Base-by-base conservation (phyloP, 208 protist genomes). In the Herpetomonas samuelpessoai region DNA sequence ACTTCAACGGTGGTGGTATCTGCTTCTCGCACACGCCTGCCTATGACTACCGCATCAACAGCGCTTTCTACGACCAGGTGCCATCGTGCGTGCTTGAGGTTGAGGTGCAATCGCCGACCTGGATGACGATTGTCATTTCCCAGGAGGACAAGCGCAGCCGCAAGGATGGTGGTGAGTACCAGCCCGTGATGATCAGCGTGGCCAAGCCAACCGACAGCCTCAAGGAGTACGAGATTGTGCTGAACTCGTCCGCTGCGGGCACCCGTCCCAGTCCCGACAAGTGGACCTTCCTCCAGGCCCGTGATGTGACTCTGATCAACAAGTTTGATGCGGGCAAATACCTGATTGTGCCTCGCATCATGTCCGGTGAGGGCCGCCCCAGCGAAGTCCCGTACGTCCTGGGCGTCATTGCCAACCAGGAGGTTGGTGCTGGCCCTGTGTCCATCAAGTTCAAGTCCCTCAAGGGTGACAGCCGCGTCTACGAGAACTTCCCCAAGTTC, bases 401-500 rank as follows among this genome's bases (percentile, higher is more conserved):
- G 27, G 73, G 72, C 25, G 62, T 93, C 30, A 75, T 83, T 24
- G 68, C 73, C 41, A 81, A 81, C 66, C 70, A 59, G 51, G 74
- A 77, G 69, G 49, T 88, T 28, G 80, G 81, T 35, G 55, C 51
- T 10, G 82, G 74, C 48, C 19, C 18, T 30, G 66, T 89, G 24
- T 74, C 60, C 10, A 69, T 93, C 39, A 65, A 73, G 45, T 88
- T 88, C 66, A 78, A 83, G 54, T 35, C 51, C 47, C 62, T 94
- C 39, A 70, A 79, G 25, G 70, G 61, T 44, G 75, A 80, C 46
- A 90, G 84, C 70, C 83, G 75, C 57, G 76, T 90, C 27, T 86
- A 90, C 29, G 76, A 83, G 59, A 91, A 94, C 75, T 91, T 88
- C 74, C 83, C 83, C 46, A 91, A 86, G 71, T 94, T 91, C 67